Base-by-base conservation (phyloP, 305 asterid species). In the Solanum chacoense region DNA sequence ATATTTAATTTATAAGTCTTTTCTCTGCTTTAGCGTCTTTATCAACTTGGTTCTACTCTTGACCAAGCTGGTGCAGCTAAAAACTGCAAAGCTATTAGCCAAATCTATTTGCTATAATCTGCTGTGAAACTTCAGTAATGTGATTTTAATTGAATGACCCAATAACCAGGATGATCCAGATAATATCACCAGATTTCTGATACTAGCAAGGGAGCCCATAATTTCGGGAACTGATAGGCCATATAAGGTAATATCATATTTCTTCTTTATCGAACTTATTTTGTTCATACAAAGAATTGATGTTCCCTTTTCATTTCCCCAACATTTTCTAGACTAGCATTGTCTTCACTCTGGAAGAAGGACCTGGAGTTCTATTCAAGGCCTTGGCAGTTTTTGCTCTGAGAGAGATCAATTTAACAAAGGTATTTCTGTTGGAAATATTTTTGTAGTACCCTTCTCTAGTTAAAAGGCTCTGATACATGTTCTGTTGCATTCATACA, bases 171-270 rank as follows among this genome's bases (percentile, higher is more conserved):
- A 96, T 77, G 91, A 93, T 76, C 87, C 91, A 36, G 93, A 92
- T 89, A 96, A 94, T 90, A 88, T 96, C 26, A 95, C 98, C 88
- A 94, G 98, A 72, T 96, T 92, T 91, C 93, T 96, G 89, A 93
- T 95, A 90, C 98, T 96, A 87, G 96, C 98, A 45, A 94, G 99
- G 92, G 98, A 96, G 92, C 99, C 98, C 90, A 89, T 94, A 90
- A 91, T 96, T 90, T 95, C 99, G 11, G 94, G 98, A 89, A 92
- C 91, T 79, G 95, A 94, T 55, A 93, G 93, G 90, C 92, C 97
- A 40, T 90, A 91, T 81, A 96, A 96, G 97, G 99, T 96, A 92
- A 16, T 88, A 77, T 75, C 79, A 22, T 45, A 88, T 80, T 67
- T 72, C 76, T 85, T 28, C 69, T 80, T 38, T 84, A 34, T 34